These are phyloP conservation scores for Peronospora destructor DNA, from an alignment of 352 stramenopile species.

Conservation along the genomic window DNA sequence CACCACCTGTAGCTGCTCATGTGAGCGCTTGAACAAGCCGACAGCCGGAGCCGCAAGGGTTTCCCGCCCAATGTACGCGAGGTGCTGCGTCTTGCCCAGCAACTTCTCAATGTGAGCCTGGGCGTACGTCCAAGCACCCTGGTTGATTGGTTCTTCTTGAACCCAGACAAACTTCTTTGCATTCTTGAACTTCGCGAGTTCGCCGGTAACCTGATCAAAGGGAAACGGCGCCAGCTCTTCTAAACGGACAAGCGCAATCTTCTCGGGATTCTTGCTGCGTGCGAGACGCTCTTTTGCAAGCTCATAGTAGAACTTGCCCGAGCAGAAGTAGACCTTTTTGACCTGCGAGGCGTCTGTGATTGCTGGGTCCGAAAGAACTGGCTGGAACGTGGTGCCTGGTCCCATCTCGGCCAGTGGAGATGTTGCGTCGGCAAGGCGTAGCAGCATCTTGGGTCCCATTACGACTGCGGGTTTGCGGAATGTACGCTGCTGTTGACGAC, in stretches of 20 bases:
- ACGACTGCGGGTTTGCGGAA: conserved; percentile 75
- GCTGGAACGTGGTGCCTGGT: conserved; percentile 52
- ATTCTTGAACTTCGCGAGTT: conserved; percentile 54
- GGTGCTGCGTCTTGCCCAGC: conserved; percentile 40
- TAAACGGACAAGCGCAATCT: conserved; percentile 64
- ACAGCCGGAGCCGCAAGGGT: conserved; percentile 66
- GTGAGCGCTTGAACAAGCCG: conserved; percentile 63
- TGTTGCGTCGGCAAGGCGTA: conserved; percentile 58
- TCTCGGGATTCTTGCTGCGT: conserved; percentile 35
- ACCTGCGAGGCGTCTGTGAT: conserved; percentile 45
- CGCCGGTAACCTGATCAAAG: conserved; percentile 51
- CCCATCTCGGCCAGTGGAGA: conserved; percentile 61
- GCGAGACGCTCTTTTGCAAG: conserved; percentile 56
- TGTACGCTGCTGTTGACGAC: conserved; percentile 76
- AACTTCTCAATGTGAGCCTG: conserved; percentile 71
- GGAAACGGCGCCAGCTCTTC: conserved; percentile 85
- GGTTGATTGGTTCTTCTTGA: conserved; percentile 80
- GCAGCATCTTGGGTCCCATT: conserved; percentile 75
- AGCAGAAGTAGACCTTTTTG: conserved; percentile 71
- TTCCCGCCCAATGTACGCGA: conserved; percentile 71
- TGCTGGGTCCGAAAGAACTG: conserved; percentile 51
- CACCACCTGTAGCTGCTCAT: conserved; percentile 57
- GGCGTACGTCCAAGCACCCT: conserved; percentile 68
- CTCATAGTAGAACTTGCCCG: conserved; percentile 85
- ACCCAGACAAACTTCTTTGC: conserved; percentile 70